These are phyloP conservation scores for Neoscytalidium dimidiatum DNA, from an alignment of 2,329 filamentous ascomycete species.

Conservation along the genomic window DNA sequence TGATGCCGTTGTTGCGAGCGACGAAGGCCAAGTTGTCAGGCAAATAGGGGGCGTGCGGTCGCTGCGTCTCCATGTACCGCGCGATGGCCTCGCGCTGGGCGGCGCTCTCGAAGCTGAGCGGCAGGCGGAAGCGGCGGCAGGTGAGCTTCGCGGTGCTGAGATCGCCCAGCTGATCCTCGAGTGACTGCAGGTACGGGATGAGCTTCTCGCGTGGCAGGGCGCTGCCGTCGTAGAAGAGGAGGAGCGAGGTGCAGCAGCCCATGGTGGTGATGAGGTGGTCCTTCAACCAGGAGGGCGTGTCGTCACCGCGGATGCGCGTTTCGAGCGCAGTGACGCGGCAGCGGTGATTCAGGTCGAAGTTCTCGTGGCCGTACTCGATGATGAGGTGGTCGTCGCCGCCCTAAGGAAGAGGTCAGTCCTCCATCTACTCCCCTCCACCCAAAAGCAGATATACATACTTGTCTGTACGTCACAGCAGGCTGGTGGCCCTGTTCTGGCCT, in stretches of 20 bases:
- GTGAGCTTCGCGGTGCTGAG: constrained; percentile 44
- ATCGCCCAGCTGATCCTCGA: constrained; percentile 47
- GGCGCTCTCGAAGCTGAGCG: constrained; percentile 45
- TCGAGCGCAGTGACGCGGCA: constrained; percentile 58
- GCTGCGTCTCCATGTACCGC: constrained; percentile 63
- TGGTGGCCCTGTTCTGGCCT: constrained; percentile 25
- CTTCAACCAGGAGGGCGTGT: constrained; percentile 38
- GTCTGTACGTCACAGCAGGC: constrained; percentile 30
- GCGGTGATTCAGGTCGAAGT: constrained; percentile 59
- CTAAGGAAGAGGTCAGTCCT: constrained; percentile 33
- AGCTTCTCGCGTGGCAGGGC: constrained; percentile 39
- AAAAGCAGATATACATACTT: background rate
- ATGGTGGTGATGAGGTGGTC: constrained; percentile 53
- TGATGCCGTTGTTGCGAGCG: constrained; percentile 57
- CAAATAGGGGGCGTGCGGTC: constrained; percentile 62
- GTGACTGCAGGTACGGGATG: constrained; percentile 38
- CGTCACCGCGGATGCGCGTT: constrained; percentile 35
- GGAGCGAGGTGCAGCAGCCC: constrained; percentile 51
- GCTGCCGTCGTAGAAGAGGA: constrained; percentile 44
- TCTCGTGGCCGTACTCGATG: constrained; percentile 59
- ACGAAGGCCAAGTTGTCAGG: constrained; percentile 64
- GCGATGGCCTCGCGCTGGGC: constrained; percentile 55
- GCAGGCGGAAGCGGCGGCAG: constrained; percentile 45
- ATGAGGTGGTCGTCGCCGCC: constrained; percentile 53
- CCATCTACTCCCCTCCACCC: background rate